Evolutionary conservation across 2,329 filamentous ascomycete species (phyloP), one percentile per base, ranked within the genome.

Genomic region (Torrubiellomyces zombiae): DNA sequence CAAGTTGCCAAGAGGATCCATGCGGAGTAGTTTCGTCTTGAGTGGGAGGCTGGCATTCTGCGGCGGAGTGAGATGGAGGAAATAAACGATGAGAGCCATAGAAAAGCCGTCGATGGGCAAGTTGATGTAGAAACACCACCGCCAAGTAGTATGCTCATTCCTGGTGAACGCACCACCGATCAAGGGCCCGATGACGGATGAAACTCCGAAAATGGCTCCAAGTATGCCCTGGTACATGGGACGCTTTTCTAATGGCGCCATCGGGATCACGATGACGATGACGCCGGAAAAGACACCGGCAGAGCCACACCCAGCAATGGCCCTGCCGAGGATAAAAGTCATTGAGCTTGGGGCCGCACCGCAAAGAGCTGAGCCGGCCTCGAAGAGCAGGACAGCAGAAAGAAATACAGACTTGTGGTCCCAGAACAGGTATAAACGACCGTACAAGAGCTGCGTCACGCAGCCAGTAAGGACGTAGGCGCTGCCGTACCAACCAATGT

Each of bases 211-310:
- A 42, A 62, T 59, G 24, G 44, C 44, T n/a, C 36, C 35, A 7
- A 42, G 29, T 18, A 46, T 32, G 18, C 58, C 57, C n/a, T 42
- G 46, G 21, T 45, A 52, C 13, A 53, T 29, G 10, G 50, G 45
- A 3, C 49, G 32, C 17, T 38, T 40, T 10, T 39, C 38, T 11
- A 51, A 38, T 5, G 49, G 48, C 2, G 51, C 47, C 3, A 40
- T 45, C 24, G 46, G 44, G n/a, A 45, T 44, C 17, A 62, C 51
- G 29, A 65, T 52, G 13, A 47, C 46, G 16, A 52, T 34, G 1
- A 46, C 47, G 2, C 59, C 60, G 11, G 55, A 56, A 36, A 61
- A 60, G 26, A 54, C 53, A 13, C 54, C 55, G 8, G 61, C 49
- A 9, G 58, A 44, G 16, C 58, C 59, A 14, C 51, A 32, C 5